Evolutionary conservation across 1,139 yeast genomes (phyloP).

Genomic region (Nakaseomyces sp.): DNA sequence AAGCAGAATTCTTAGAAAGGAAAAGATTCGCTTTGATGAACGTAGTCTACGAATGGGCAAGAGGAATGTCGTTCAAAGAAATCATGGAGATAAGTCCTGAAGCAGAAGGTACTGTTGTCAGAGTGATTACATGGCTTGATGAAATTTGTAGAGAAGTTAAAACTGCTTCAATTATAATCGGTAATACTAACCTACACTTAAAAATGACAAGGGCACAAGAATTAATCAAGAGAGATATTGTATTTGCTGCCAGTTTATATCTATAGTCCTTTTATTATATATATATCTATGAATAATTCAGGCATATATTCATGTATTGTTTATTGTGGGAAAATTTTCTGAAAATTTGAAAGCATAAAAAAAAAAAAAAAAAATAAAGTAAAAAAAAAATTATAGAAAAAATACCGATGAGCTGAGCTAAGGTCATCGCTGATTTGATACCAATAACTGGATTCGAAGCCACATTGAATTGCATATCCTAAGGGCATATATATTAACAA

Average conservation of each 20-base stretch:
- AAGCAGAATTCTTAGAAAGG: slow-evolving; percentile 71
- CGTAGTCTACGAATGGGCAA: slow-evolving; percentile 97
- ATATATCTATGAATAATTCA: too few relatives aligned
- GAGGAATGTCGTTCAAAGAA: slow-evolving; percentile 84
- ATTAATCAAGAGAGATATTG: slow-evolving; percentile 89
- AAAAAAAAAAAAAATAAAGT: not conserved
- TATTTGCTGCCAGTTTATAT: slow-evolving; percentile 91
- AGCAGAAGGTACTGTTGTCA: slow-evolving; percentile 95
- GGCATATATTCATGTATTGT: too few relatives aligned
- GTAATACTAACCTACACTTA: slow-evolving; percentile 77
- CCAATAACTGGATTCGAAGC: too few relatives aligned
- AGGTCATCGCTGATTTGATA: too few relatives aligned
- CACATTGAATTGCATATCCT: too few relatives aligned
- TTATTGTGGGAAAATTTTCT: not conserved
- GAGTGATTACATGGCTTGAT: slow-evolving; percentile 89
- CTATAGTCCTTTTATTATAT: too few relatives aligned
- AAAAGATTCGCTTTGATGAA: slow-evolving; percentile 85
- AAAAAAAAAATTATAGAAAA: too few relatives aligned
- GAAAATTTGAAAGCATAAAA: not conserved
- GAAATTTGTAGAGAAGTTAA: slow-evolving; percentile 93
- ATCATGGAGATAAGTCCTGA: slow-evolving; percentile 83
- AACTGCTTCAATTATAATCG: slow-evolving; percentile 89
- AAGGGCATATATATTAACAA: slow-evolving; percentile 5
- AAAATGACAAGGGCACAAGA: slow-evolving; percentile 93
- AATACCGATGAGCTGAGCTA: not conserved